phyloP scores from a whole-genome alignment of 2,329 filamentous ascomycete species.

The Cladosporium sp. region DNA sequence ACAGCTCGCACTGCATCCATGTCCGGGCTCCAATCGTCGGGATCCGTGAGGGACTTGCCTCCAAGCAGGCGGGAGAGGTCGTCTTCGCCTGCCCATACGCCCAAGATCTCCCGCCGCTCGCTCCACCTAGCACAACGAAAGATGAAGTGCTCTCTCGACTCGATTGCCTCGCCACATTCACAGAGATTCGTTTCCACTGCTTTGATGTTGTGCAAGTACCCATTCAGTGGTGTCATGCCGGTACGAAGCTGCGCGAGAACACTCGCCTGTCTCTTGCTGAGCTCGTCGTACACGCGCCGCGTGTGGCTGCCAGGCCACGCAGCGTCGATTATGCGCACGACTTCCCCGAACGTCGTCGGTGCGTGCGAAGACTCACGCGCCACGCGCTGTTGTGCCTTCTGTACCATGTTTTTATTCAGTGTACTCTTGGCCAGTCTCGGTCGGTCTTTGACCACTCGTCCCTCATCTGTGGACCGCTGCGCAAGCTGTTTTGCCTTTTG shows the following conservation, averaged over 20 bases:
- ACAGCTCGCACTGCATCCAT: too few relatives aligned
- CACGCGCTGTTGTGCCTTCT: too few relatives aligned
- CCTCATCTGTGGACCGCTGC: background rate
- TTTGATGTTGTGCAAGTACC: background rate
- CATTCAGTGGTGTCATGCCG: background rate
- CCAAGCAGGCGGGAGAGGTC: background rate
- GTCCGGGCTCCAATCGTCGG: too few relatives aligned
- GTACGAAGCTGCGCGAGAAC: too few relatives aligned
- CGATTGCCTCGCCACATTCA: too few relatives aligned
- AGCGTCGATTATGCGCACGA: background rate
- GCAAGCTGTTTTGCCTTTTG: background rate
- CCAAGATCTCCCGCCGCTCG: constrained; percentile 1
- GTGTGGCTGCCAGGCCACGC: background rate
- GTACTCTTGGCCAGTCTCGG: background rate
- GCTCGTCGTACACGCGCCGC: background rate
- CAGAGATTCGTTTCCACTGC: background rate
- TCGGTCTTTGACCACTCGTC: background rate
- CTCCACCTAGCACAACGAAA: background rate
- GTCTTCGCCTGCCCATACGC: background rate
- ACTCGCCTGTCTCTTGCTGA: too few relatives aligned
- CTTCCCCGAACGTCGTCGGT: too few relatives aligned
- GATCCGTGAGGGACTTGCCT: too few relatives aligned
- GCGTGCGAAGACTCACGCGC: too few relatives aligned
- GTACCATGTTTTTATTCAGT: too few relatives aligned
- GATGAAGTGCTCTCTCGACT: constrained; percentile 5